These are phyloP conservation scores for Cercospora berteroae DNA, from an alignment of 2,329 filamentous ascomycete genomes.

Conservation along the genomic window DNA sequence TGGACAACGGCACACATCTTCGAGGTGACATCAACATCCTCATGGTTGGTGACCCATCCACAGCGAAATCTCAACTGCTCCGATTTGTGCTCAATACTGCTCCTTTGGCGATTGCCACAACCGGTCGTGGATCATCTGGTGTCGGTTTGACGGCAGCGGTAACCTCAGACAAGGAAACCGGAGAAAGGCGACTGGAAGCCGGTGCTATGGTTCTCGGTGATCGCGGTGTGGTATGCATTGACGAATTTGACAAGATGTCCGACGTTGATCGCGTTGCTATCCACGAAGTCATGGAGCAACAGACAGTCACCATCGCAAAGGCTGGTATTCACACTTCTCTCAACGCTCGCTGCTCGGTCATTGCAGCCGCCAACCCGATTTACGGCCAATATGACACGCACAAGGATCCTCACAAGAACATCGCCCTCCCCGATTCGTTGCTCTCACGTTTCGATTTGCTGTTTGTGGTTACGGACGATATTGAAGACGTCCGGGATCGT, in stretches of 20 bases:
- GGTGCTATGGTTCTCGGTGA: conserved; percentile 99
- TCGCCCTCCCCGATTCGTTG: conserved; percentile 91
- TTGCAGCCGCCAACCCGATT: conserved; percentile 94
- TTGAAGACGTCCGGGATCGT: conserved; percentile 87
- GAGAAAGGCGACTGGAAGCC: conserved; percentile 88
- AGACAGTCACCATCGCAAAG: conserved; percentile 98
- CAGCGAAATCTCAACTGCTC: conserved; percentile 95
- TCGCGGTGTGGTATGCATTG: conserved; percentile 95
- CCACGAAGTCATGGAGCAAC: conserved; percentile 99
- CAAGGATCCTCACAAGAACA: conserved; percentile 98
- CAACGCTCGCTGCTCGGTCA: conserved; percentile 93
- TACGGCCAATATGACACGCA: conserved; percentile 98
- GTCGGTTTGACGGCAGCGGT: conserved; percentile 97
- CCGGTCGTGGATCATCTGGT: conserved; percentile 88
- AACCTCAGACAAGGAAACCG: conserved; percentile 94
- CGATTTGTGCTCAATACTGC: conserved; percentile 97
- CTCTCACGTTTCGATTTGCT: conserved; percentile 97
- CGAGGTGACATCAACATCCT: conserved; percentile 98
- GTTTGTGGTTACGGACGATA: conserved; percentile 97
- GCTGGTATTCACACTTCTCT: conserved; percentile 96
- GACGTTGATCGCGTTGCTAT: conserved; percentile 97
- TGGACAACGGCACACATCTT: conserved; percentile 96
- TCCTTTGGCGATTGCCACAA: conserved; percentile 93
- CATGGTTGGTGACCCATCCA: conserved; percentile 98
- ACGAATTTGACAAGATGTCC: conserved; percentile 99